Conservation (phyloP, 768 basidiomycete species). For the Roridomyces roridus region DNA sequence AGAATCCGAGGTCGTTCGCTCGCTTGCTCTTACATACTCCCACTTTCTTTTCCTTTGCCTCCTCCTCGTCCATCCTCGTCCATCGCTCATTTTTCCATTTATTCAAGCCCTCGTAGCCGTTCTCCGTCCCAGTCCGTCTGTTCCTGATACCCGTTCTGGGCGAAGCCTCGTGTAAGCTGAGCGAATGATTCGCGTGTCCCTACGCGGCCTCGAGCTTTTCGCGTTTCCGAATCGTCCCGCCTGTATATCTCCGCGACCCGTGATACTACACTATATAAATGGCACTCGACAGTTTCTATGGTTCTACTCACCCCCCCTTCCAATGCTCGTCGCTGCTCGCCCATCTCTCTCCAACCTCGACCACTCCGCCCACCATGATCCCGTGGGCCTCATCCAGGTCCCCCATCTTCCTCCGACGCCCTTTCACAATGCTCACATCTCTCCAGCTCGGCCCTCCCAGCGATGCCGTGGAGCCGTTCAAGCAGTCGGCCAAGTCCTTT, state of each 20-base stretch:
- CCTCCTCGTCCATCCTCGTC: too few relatives aligned
- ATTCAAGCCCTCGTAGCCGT: too few relatives aligned
- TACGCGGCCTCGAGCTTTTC: neutral
- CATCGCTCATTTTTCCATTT: too few relatives aligned
- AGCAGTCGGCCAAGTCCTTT: constrained; percentile 49
- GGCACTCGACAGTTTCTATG: too few relatives aligned
- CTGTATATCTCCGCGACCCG: constrained; percentile 10
- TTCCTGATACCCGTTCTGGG: constrained; percentile 3
- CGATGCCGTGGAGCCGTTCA: constrained; percentile 68
- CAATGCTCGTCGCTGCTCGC: constrained; percentile 12
- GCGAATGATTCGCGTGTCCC: neutral
- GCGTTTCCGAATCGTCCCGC: constrained; percentile 17
- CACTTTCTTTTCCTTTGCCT: too few relatives aligned
- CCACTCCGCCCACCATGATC: neutral
- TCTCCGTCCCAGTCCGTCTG: too few relatives aligned
- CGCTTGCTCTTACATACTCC: too few relatives aligned
- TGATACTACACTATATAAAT: neutral
- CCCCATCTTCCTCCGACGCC: constrained; percentile 22
- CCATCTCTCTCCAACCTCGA: neutral
- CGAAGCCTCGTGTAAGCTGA: neutral
- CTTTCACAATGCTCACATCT: constrained; percentile 25
- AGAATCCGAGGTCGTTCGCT: too few relatives aligned
- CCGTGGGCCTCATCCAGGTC: constrained; percentile 13
- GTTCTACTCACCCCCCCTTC: neutral
- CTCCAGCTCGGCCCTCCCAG: constrained; percentile 54